Base-by-base conservation (phyloP, 2,329 filamentous ascomycete genomes). In the Colletotrichum ledebouriae region DNA sequence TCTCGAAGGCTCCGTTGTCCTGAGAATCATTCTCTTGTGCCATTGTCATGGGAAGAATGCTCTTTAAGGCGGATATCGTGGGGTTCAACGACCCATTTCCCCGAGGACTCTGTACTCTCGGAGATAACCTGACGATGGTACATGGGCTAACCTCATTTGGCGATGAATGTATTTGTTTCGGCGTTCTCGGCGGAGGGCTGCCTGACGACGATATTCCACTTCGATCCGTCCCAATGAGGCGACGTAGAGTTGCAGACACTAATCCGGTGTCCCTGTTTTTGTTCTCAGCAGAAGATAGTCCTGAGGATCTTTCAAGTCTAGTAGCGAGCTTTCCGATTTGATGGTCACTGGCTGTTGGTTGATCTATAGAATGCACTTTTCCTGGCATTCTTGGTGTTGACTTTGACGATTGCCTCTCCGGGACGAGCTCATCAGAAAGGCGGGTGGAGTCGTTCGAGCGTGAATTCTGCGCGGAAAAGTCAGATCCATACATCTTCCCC, bases 401-500 rank as follows among this genome's bases (percentile, higher is more conserved):
- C 15, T 71, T 76, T 6, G 77, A 78, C 1, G 75, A 78, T 13
- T 71, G 75, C 2, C 76, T 73, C 34, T 72, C 75, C 39, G 76
- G 74, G 1, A 77, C 67, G 5, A 72, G 66, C 2, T 74, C 71
- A 2, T 74, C 50, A 3, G 72, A 73, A 13, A 76, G 58, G 4
- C 34, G 65, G 3, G 73, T 70, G 6, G 70, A 71, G 2, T 37
- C 22, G 2, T 6, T 11, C 29, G 37, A 46, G 29, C 13, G 20
- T 39, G 37, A 15, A 15, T 15, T 15, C 3, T 15, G 37, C 37
- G 37, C 37, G 11, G 37, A 39, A 39, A 39, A 4, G 9, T 59
- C 42, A 3, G 9, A 25, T 20, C 13, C 37, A 17, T 17, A 4
- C 20, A 15, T 17, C 13, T 41, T 39, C 9, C 11, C 37, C 34